Evolutionary conservation across 768 basidiomycete species (phyloP).

Genomic region (Termitomyces sp.): DNA sequence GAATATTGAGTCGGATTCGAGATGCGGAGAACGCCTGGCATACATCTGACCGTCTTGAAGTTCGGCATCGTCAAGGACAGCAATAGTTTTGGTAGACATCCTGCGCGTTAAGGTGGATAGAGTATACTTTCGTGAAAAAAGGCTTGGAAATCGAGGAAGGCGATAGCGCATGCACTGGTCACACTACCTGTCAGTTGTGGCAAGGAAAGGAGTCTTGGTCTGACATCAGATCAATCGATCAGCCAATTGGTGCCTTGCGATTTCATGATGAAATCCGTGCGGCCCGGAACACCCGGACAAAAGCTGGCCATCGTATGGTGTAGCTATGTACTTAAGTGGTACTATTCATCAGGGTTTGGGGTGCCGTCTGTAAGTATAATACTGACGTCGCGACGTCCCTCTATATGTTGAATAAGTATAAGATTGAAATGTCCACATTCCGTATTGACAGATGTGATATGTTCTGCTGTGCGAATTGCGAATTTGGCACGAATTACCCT

Average conservation of each 20-base stretch:
- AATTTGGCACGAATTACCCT: no score
- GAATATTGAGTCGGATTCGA: background rate
- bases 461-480: no score
- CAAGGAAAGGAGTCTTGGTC: no score
- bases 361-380: no score
- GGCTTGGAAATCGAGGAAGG: slow-evolving; percentile 3
- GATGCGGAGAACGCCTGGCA: background rate
- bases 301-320: no score
- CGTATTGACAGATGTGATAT: no score
- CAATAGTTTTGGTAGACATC: slow-evolving; percentile 50
- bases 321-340: no score
- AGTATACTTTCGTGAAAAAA: slow-evolving; percentile 4
- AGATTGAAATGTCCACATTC: no score
- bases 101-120: slow-evolving; percentile 13
- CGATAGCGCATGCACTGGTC: slow-evolving; percentile 6
- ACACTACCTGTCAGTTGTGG: background rate
- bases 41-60: slow-evolving; percentile 69
- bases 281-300: background rate
- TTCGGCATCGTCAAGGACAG: slow-evolving; percentile 55
- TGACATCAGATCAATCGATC: background rate
- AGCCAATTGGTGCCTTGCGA: background rate
- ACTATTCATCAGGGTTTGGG: no score
- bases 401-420: no score
- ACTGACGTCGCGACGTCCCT: no score
- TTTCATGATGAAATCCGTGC: background rate